Base-by-base conservation (phyloP, 1,139 yeast species). In the Taphrina communis region DNA sequence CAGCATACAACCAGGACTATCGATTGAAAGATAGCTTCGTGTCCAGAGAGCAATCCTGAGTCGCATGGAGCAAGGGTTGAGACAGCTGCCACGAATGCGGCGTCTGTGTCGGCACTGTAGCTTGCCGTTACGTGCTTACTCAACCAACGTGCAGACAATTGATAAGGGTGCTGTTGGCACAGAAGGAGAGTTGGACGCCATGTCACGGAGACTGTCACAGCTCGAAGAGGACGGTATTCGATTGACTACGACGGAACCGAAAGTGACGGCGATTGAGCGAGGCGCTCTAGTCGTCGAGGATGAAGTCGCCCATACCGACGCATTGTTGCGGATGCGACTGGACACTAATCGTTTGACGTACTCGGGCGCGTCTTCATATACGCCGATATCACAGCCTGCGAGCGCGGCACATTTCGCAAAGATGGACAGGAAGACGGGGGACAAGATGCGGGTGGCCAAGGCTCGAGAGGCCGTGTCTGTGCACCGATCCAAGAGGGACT, bases 321-420 rank as follows among this genome's bases (percentile, higher is more conserved):
- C 65, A 48, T 35, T 60, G 46, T 6, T 60, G 46, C 46, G 65
- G 17, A 60, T 50, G 55, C 52, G 55, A 3, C 36, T 63, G 38
- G 67, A 63, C 14, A 38, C 67, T 19, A 63, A 63, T 55, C 60
- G 67, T 5, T 21, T 63, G 67, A 63, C 67, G 25, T 55, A 53
- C 38, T 56, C 67, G 9, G 67, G 67, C 8, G 58, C 42, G 4
- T 53, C 58, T 35, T 63, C 67, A 6, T 55, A 63, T 38, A 63
- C 67, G 6, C 67, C 67, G 44, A 63, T 63, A 48, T 42, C 67
- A 17, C 60, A 55, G 7, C 61, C 67, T 9, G 25, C 41, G 31
- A 39, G 53, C 12, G 55, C 42, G 21, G 53, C 51, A n/a, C 19
- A 38, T 6, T 63, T 63, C 21, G 61, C 55, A 9, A 48, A 51